Conservation (phyloP, 1,284 basidiomycete genomes). For the Rhizoctonia solani region DNA sequence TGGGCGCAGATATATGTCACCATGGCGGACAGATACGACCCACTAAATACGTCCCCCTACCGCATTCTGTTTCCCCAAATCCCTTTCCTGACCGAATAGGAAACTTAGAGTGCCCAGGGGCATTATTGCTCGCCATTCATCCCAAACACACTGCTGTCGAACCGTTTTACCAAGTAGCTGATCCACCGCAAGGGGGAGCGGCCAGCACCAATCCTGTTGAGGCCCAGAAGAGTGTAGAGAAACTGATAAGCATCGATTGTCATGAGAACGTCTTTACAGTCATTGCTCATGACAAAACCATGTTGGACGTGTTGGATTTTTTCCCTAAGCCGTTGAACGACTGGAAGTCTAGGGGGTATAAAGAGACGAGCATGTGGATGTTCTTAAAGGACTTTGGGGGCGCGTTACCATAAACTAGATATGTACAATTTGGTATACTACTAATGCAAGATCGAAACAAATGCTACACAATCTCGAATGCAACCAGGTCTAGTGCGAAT, state of each 20-base stretch:
- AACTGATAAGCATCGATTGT: constrained; percentile 15
- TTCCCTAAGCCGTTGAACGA: constrained; percentile 26
- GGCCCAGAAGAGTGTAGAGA: constrained; percentile 6
- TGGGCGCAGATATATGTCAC: neutral
- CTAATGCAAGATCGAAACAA: neutral
- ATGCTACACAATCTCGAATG: neutral
- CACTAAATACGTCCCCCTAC: neutral
- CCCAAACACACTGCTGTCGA: neutral
- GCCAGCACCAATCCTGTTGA: constrained; percentile 1
- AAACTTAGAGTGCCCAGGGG: neutral
- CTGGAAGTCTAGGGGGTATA: constrained; percentile 8
- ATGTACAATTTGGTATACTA: neutral
- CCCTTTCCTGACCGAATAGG: neutral
- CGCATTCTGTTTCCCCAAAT: neutral
- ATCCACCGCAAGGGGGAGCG: neutral
- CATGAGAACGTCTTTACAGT: constrained; percentile 16
- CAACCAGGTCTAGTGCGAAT: neutral
- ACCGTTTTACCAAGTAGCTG: neutral
- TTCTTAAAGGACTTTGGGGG: constrained; percentile 16
- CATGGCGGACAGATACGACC: constrained; percentile 5
- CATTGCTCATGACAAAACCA: constrained; percentile 24
- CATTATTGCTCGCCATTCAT: neutral
- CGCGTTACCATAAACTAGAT: neutral
- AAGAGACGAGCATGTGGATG: constrained; percentile 11
- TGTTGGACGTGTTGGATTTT: constrained; percentile 17